Evolutionary conservation across 129 eudicot species (phyloP).

Genomic region (Glebionis coronaria): DNA sequence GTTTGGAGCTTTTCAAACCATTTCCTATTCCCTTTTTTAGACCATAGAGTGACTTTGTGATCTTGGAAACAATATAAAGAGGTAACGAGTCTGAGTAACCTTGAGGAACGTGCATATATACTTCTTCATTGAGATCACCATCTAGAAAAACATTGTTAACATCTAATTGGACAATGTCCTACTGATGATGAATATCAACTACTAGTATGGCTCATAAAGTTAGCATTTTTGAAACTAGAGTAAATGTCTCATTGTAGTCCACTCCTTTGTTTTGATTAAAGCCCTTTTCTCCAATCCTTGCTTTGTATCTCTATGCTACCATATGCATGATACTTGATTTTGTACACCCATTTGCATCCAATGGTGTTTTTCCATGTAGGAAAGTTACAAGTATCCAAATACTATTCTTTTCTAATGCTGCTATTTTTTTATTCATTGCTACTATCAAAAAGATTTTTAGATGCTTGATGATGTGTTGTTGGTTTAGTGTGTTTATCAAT

Average conservation of each 20-base stretch:
- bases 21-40: background rate
- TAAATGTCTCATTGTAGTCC: background rate
- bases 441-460: background rate
- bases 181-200: background rate
- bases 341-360: conserved; percentile 11
- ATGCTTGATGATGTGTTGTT: background rate
- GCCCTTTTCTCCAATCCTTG: background rate
- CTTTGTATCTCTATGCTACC: background rate
- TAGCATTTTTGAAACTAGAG: background rate
- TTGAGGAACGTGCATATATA: background rate
- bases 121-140: background rate
- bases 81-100: background rate
- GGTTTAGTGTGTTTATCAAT: background rate
- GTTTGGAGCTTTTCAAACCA: background rate
- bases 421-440: background rate
- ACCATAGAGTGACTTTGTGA: background rate
- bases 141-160: background rate
- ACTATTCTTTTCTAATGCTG: background rate
- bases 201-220: background rate
- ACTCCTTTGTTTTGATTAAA: background rate
- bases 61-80: background rate
- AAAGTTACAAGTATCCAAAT: background rate
- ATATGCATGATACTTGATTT: background rate
- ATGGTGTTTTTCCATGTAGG: background rate
- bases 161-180: background rate